Conservation (phyloP, 73 alveolate genomes). For the Paramecium bursaria region DNA sequence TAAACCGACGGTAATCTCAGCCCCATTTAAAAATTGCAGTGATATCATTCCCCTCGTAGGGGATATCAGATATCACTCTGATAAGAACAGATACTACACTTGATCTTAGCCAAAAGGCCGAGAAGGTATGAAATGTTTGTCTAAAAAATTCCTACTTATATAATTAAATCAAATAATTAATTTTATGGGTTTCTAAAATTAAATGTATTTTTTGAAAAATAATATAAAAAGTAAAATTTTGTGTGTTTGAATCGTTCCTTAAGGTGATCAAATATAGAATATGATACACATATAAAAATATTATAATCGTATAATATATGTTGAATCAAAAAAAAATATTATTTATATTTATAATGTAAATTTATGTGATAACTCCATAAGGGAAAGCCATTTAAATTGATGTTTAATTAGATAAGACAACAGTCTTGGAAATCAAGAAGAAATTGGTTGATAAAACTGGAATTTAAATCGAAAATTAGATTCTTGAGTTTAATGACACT, state of each 20-base stretch:
- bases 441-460: neutral
- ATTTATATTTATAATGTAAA: neutral
- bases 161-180: too few relatives aligned
- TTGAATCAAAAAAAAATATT: too few relatives aligned
- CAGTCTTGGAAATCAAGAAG: neutral
- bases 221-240: too few relatives aligned
- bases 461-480: neutral
- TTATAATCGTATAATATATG: too few relatives aligned
- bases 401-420: neutral
- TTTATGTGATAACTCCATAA: neutral
- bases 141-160: too few relatives aligned
- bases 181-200: too few relatives aligned
- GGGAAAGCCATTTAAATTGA: neutral
- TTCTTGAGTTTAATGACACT: neutral
- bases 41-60: slow-evolving; percentile 66
- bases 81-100: slow-evolving; percentile 99
- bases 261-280: too few relatives aligned
- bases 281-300: too few relatives aligned
- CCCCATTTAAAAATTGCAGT: slow-evolving; percentile 69
- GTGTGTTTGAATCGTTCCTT: too few relatives aligned
- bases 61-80: slow-evolving; percentile 95
- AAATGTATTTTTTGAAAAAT: too few relatives aligned
- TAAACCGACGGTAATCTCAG: slow-evolving; percentile 67
- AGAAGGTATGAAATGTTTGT: slow-evolving; percentile 99
- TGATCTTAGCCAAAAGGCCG: slow-evolving; percentile 99